phyloP scores from a whole-genome alignment of 2,329 filamentous ascomycete species.

The Aspergillus fumigatus region DNA sequence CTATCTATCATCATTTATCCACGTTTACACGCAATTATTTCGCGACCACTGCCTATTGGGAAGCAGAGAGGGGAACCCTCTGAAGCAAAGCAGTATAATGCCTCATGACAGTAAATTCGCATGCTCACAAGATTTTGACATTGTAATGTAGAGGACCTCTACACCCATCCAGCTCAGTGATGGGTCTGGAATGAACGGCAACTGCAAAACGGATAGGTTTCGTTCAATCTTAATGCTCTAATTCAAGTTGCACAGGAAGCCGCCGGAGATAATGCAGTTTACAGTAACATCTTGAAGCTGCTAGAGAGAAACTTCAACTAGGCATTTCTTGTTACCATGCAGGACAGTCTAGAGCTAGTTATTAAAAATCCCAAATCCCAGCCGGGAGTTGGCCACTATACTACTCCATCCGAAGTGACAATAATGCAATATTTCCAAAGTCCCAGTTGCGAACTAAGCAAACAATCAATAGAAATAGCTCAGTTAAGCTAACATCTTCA shows the following conservation, averaged over 20 bases:
- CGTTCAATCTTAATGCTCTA: conserved; percentile 5
- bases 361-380: conserved; percentile 1
- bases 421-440: conserved; percentile 5
- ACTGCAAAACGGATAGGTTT: conserved; percentile 1
- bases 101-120: neutral
- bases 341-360: conserved; percentile 2
- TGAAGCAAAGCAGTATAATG: conserved; percentile 1
- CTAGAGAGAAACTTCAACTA: conserved; percentile 5
- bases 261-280: conserved; percentile 6
- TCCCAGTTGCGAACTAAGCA: too few relatives aligned
- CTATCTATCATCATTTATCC: neutral
- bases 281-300: neutral
- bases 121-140: neutral
- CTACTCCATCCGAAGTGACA: conserved; percentile 4
- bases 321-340: conserved; percentile 2
- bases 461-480: neutral
- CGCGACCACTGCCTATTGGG: conserved; percentile 1
- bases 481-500: neutral
- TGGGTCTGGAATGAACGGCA: conserved; percentile 6
- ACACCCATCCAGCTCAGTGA: conserved; percentile 2
- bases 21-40: conserved; percentile 1
- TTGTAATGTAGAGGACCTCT: neutral
- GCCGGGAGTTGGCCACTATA: conserved; percentile 1
- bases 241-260: neutral
- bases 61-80: neutral